A percentile compares a stretch with the other conserved stretches of the same genome.
Conservation (phyloP, 495 filamentous ascomycete genomes). For the Daldinia caldariorum region DNA sequence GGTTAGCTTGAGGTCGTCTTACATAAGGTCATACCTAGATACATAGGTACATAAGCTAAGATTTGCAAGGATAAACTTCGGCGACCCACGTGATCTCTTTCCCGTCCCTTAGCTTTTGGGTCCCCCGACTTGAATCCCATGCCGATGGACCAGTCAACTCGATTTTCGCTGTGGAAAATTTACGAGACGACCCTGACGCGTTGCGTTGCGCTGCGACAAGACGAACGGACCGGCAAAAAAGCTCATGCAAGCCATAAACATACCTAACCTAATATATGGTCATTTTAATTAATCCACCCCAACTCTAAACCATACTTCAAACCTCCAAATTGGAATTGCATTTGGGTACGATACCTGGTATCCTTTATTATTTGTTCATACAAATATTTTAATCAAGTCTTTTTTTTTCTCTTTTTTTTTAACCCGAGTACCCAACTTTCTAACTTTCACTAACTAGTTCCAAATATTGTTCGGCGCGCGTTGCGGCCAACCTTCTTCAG, state of each 20-base stretch:
- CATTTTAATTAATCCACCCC: not conserved
- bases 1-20: too few species aligned
- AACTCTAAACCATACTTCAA: not conserved
- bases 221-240: slow-evolving; percentile 35
- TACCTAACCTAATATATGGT: not conserved
- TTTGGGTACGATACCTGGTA: not conserved
- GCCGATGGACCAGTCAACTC: slow-evolving; percentile 6
- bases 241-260: slow-evolving; percentile 34
- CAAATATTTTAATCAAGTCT: not conserved
- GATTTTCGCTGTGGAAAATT: slow-evolving; percentile 22
- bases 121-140: not conserved
- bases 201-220: slow-evolving; percentile 34
- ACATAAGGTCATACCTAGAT: too few species aligned
- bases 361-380: not conserved
- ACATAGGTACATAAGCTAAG: too few species aligned
- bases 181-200: slow-evolving; percentile 40
- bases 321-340: too few species aligned
- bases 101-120: slow-evolving; percentile 15
- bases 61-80: slow-evolving; percentile 8
- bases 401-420: too few species aligned
- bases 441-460: not conserved
- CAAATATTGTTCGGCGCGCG: slow-evolving; percentile 25
- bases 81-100: slow-evolving; percentile 31
- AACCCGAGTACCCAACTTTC: not conserved
- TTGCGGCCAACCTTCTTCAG: slow-evolving; percentile 7